Percentiles rank a stretch among this genome's conserved stretches.
These are phyloP conservation scores for Isabelozyma heimii DNA, from an alignment of 805 yeast species.

Conservation along the genomic window DNA sequence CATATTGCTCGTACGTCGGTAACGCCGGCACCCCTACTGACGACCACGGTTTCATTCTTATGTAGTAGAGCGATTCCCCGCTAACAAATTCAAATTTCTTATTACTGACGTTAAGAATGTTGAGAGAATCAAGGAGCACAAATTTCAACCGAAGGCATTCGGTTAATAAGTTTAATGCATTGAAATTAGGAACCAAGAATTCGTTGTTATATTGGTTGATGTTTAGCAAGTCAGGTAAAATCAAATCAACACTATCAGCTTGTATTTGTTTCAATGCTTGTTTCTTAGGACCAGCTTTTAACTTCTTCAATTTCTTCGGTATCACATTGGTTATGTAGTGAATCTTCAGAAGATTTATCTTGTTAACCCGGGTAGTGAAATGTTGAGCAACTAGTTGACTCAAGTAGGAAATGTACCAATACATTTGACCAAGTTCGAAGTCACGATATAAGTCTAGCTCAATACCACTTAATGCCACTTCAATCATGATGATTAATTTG, in stretches of 20 bases:
- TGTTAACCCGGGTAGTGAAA: constrained; percentile 33
- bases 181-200: constrained; percentile 14
- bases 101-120: constrained; percentile 21
- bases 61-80: constrained; percentile 22
- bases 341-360: constrained; percentile 33
- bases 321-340: constrained; percentile 28
- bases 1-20: constrained; percentile 48
- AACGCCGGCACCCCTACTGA: constrained; percentile 75
- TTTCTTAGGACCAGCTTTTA: constrained; percentile 51
- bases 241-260: constrained; percentile 23
- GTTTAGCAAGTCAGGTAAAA: constrained; percentile 33
- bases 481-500: constrained; percentile 70
- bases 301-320: constrained; percentile 43
- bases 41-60: constrained; percentile 77
- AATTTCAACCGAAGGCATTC: constrained; percentile 17
- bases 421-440: constrained; percentile 66
- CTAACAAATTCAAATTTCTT: constrained; percentile 16
- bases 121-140: constrained; percentile 15
- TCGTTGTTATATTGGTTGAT: constrained; percentile 21
- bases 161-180: constrained; percentile 14
- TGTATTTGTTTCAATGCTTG: constrained; percentile 29
- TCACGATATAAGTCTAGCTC: constrained; percentile 70
- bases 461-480: constrained; percentile 69
- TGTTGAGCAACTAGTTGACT: constrained; percentile 40
- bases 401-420: constrained; percentile 64